Evolutionary conservation across 306 rosid genomes (phyloP).

Genomic region (Cucumis sativus): Cucumber_9930_V3 NC_026657.2:30934001-30934500

Average conservation of each 20-base stretch:
- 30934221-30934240: background rate
- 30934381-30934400: background rate
- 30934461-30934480: background rate
- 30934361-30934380: background rate
- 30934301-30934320: background rate
- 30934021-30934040: too few species aligned
- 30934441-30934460: background rate
- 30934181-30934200: background rate
- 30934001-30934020: background rate
- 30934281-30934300: background rate
- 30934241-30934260: background rate
- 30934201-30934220: background rate
- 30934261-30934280: background rate
- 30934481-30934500: background rate
- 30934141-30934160: background rate
- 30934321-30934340: background rate
- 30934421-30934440: background rate
- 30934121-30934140: background rate
- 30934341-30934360: too few species aligned
- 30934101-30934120: background rate
- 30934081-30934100: background rate
- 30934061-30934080: background rate
- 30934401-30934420: background rate
- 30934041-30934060: background rate
- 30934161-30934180: background rate